Conservation (phyloP, 2,329 filamentous ascomycete species). For the Celoporthe dispersa region DNA sequence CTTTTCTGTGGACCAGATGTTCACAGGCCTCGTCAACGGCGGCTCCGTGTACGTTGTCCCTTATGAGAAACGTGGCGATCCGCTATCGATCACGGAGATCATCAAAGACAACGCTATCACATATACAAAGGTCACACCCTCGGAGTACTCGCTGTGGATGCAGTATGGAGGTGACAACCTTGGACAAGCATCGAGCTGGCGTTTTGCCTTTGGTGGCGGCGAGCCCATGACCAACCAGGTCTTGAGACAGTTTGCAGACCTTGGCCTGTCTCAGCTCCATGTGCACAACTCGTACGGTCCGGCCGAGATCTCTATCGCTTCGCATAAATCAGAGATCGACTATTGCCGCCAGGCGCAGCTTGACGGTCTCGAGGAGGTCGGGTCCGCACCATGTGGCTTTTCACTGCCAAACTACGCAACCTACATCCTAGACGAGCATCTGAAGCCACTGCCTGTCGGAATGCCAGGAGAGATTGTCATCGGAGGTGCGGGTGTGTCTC, state of each 20-base stretch:
- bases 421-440: constrained; percentile 46
- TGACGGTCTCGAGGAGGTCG: neutral
- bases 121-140: constrained; percentile 42
- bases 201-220: constrained; percentile 40
- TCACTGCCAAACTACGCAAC: constrained; percentile 38
- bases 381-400: constrained; percentile 20
- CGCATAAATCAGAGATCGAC: constrained; percentile 18
- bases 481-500: constrained; percentile 45
- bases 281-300: constrained; percentile 24
- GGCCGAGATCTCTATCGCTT: constrained; percentile 7
- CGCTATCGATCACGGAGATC: constrained; percentile 38
- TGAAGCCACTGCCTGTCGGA: constrained; percentile 39
- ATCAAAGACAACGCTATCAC: constrained; percentile 41
- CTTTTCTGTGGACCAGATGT: constrained; percentile 40
- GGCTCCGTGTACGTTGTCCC: constrained; percentile 39
- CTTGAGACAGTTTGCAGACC: neutral
- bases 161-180: constrained; percentile 25
- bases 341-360: too few species aligned
- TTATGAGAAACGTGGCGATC: constrained; percentile 37
- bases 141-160: constrained; percentile 41
- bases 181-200: constrained; percentile 22
- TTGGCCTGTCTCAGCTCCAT: constrained; percentile 18
- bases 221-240: constrained; percentile 33
- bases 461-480: constrained; percentile 46
- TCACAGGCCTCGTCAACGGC: constrained; percentile 36